Evolutionary conservation across 1,284 basidiomycete species (phyloP).

Genomic region (Phaffia rhodozyma): DNA sequence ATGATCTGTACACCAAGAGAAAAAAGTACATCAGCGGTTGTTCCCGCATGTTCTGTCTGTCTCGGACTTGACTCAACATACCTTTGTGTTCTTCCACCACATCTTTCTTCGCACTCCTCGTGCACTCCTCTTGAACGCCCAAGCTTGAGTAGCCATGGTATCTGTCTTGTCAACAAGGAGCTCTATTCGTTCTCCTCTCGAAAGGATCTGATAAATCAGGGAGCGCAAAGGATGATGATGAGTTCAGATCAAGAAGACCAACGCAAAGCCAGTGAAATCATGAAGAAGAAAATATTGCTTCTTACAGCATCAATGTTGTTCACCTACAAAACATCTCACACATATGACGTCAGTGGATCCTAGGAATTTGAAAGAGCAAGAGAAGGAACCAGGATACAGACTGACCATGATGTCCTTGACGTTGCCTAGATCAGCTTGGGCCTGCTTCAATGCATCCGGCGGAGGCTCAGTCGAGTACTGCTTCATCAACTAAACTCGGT

Average conservation of each 20-base stretch:
- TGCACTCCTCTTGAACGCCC: slow-evolving; percentile 87
- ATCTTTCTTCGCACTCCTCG: slow-evolving; percentile 75
- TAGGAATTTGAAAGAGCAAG: too few relatives aligned
- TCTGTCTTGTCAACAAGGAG: slow-evolving; percentile 95
- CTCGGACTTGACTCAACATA: background rate
- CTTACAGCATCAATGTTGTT: slow-evolving; percentile 63
- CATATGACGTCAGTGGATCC: background rate
- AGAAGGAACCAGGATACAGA: too few relatives aligned
- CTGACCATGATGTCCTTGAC: slow-evolving; percentile 92
- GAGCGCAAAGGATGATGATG: background rate
- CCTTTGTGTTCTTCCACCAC: slow-evolving; percentile 83
- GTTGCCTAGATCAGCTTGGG: slow-evolving; percentile 79
- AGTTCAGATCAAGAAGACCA: background rate
- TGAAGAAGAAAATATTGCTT: background rate
- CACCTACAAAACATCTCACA: background rate
- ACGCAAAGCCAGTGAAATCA: background rate
- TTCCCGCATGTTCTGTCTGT: background rate
- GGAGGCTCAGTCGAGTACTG: slow-evolving; percentile 82
- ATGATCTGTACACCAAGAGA: slow-evolving; percentile 44
- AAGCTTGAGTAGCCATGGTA: slow-evolving; percentile 84
- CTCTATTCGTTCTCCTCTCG: slow-evolving; percentile 88
- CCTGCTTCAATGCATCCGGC: slow-evolving; percentile 77
- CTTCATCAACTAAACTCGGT: slow-evolving; percentile 60
- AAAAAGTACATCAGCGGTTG: background rate
- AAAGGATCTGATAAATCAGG: slow-evolving; percentile 57